These are phyloP conservation scores for Puccinia triticina DNA, from an alignment of 1,284 basidiomycete species.

Conservation along the genomic window DNA sequence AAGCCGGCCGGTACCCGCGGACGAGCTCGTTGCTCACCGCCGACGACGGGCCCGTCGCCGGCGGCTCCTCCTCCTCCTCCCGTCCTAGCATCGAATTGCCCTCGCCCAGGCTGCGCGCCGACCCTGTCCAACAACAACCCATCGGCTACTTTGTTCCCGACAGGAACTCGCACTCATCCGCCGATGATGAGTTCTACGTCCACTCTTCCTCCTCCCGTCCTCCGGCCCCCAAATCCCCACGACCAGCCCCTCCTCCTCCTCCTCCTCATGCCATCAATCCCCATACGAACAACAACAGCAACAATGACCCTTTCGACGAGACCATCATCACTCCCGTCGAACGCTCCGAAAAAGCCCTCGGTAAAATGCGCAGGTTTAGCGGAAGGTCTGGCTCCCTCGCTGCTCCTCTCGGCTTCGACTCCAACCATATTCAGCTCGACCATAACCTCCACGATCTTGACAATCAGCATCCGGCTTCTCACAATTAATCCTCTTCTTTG, in stretches of 20 bases:
- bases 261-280: neutral
- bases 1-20: neutral
- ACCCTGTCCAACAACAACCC: neutral
- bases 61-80: conserved; percentile 11
- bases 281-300: neutral
- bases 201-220: neutral
- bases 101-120: neutral
- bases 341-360: conserved; percentile 39
- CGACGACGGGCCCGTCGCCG: neutral
- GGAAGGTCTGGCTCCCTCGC: too few relatives aligned
- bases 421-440: neutral
- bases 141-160: neutral
- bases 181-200: neutral
- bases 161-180: neutral
- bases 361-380: conserved; percentile 44
- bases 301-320: neutral
- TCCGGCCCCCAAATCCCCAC: neutral
- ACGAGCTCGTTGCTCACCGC: neutral
- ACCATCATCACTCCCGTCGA: conserved; percentile 18
- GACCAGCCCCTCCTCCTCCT: neutral
- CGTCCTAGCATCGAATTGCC: conserved; percentile 1
- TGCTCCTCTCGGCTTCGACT: neutral
- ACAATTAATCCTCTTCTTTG: neutral
- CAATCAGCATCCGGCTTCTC: neutral
- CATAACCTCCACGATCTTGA: neutral